A percentile compares a stretch with the other conserved stretches of the same genome.
phyloP scores from a whole-genome alignment of 2,329 filamentous ascomycete species.

The Paraphaeosphaeria minitans region DNA sequence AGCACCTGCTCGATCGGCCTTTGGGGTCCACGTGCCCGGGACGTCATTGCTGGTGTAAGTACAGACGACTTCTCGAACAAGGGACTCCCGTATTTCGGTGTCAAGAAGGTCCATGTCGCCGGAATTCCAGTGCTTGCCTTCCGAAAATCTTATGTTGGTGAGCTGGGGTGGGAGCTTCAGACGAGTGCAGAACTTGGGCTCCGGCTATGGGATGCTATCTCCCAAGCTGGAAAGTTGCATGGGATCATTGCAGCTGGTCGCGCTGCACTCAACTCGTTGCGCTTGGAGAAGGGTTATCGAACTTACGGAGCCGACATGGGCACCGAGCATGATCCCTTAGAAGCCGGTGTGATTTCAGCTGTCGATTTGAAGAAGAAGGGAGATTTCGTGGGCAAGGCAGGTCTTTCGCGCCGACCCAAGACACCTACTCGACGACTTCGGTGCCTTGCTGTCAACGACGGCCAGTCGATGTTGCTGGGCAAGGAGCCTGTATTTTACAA shows the following conservation, averaged over 20 bases:
- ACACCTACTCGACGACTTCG: slow-evolving; percentile 48
- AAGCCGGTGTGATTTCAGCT: slow-evolving; percentile 61
- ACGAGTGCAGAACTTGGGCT: slow-evolving; percentile 64
- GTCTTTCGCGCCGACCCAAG: slow-evolving; percentile 52
- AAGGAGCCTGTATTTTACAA: slow-evolving; percentile 65
- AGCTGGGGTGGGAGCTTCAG: slow-evolving; percentile 67
- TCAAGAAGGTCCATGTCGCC: slow-evolving; percentile 56
- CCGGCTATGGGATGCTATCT: slow-evolving; percentile 64
- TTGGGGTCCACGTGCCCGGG: slow-evolving; percentile 63
- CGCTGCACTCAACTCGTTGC: slow-evolving; percentile 62
- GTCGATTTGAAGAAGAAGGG: slow-evolving; percentile 55
- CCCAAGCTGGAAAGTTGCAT: slow-evolving; percentile 58
- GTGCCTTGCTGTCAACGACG: slow-evolving; percentile 62
- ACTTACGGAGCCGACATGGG: slow-evolving; percentile 64
- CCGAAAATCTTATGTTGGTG: slow-evolving; percentile 65
- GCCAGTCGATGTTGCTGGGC: slow-evolving; percentile 62
- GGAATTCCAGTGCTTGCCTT: slow-evolving; percentile 63
- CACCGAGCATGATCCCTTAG: slow-evolving; percentile 64
- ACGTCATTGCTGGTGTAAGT: slow-evolving; percentile 56
- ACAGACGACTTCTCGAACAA: slow-evolving; percentile 54
- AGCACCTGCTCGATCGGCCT: slow-evolving; percentile 66
- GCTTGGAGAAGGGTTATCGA: slow-evolving; percentile 65
- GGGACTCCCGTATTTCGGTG: slow-evolving; percentile 57
- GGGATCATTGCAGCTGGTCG: slow-evolving; percentile 65
- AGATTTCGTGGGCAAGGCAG: slow-evolving; percentile 58